A percentile compares a stretch with the other conserved stretches of the same genome.
Evolutionary conservation across 1,284 basidiomycete species (phyloP).

Genomic region (Trichosporon inkin): DNA sequence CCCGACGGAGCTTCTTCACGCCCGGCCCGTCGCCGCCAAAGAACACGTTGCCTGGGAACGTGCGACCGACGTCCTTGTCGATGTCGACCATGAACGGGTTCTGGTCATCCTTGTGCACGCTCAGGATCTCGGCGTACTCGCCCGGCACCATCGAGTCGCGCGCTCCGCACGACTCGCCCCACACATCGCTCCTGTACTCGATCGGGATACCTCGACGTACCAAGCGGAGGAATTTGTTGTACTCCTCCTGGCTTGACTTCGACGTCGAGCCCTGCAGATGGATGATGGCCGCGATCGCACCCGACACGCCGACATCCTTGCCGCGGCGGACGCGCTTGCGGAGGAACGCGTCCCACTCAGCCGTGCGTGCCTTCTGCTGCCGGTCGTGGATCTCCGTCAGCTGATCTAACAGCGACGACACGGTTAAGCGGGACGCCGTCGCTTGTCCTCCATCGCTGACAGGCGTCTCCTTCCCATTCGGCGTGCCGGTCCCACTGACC

Average conservation of each 20-base stretch:
- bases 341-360: slow-evolving; percentile 86
- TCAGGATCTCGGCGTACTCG: slow-evolving; percentile 76
- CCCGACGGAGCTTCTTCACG: slow-evolving; percentile 81
- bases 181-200: slow-evolving; percentile 74
- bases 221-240: slow-evolving; percentile 71
- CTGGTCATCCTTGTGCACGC: slow-evolving; percentile 56
- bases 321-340: slow-evolving; percentile 38
- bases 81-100: slow-evolving; percentile 71
- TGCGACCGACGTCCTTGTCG: slow-evolving; percentile 84
- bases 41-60: slow-evolving; percentile 94
- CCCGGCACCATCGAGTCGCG: slow-evolving; percentile 90
- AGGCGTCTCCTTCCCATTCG: neutral
- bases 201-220: slow-evolving; percentile 83
- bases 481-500: slow-evolving; percentile 2
- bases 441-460: slow-evolving; percentile 15
- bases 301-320: slow-evolving; percentile 22
- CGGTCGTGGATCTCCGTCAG: slow-evolving; percentile 81
- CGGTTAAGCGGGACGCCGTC: slow-evolving; percentile 58
- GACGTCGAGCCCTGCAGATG: slow-evolving; percentile 55
- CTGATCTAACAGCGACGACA: slow-evolving; percentile 71
- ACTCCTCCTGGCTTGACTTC: slow-evolving; percentile 65
- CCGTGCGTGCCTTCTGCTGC: slow-evolving; percentile 66
- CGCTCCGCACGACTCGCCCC: slow-evolving; percentile 78
- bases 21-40: slow-evolving; percentile 81
- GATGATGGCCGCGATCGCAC: slow-evolving; percentile 18